Base-by-base conservation (phyloP, 2,329 filamentous ascomycete genomes). In the Cordyceps farinosa region DNA sequence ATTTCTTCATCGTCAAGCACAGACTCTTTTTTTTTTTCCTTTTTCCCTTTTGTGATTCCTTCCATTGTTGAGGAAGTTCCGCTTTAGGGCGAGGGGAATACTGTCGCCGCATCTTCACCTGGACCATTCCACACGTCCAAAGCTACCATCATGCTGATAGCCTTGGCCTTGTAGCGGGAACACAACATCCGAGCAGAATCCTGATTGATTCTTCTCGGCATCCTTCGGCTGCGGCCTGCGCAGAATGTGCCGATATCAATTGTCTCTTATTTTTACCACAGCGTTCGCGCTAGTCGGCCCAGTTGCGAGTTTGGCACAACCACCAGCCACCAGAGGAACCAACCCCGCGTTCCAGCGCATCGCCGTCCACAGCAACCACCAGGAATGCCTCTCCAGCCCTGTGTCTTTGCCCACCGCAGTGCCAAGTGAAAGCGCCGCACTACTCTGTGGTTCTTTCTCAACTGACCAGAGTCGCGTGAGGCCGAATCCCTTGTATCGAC, bases 301-400 rank as follows among this genome's bases (percentile, higher is more conserved):
- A 51, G 15, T 34, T 29, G 30, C 32, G 38, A 40, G 38, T 15
- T 40, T 13, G 38, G 38, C 38, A 13, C 38, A 40, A 11, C 38
- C 7, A 40, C 11, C 30, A 36, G 32, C 55, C 32, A 11, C 55
- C 11, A 15, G 2, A 32, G 38, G 15, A 40, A 42, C 36, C 32
- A n/a, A 11, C 11, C 36, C 56, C 34, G 47, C 45, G 29, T 44
- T 59, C 56, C 56, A 59, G 45, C 42, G 45, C 56, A 59, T 38
- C 34, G 30, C 22, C 42, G 32, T 40, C 9, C 15, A 59, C 22
- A 5, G 27, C 56, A 40, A 13, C 45, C 22, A 30, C 4, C 36
- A 17, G 36, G 56, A 59, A 59, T 59, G 45, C 47, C 13, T 4
- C 32, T 40, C 27, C n/a, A 56, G 27, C n/a, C n/a, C 34, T 7